Evolutionary conservation across 2,329 filamentous ascomycete genomes (phyloP), one percentile per base, ranked within the genome.

Genomic region (Fusarium penzigii): DNA sequence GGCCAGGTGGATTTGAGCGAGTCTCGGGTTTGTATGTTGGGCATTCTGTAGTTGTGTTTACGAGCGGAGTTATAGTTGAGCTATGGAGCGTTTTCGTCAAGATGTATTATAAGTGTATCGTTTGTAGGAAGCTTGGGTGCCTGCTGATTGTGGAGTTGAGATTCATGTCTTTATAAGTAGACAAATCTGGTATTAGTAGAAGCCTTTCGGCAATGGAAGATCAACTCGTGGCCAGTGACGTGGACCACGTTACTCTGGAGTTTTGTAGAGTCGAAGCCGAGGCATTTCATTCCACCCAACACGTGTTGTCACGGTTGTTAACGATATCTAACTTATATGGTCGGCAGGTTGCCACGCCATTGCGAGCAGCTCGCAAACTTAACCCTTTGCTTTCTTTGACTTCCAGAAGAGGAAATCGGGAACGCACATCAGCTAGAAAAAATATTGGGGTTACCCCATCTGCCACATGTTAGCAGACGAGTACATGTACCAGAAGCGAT

Each of bases 1-100:
- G 49, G 42, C 49, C 49, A 55, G 16, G 52, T 55, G 1, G 52
- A 55, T 29, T 46, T 52, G 20, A 52, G 29, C 2, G 52, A 52
- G 20, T 49, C 47, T n/a, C 16, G 17, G 2, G 47, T 17, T 34
- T 49, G 40, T 3, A 10, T 11, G n/a, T n/a, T 41, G 3, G 47
- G 20, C 47, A 49, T 49, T 10, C 6, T 36, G 13, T 45, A 7
- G 29, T 42, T 10, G 20, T 20, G 16, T 29, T 17, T 17, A 17
- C 38, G 43, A 16, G n/a, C 25, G 32, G 17, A 36, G 32, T 38
- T 45, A 11, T 44, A 17, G 29, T 20, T n/a, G 13, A 14, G 12
- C n/a, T 10, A 16, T n/a, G n/a, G 20, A 5, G 4, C 20, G 20
- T 25, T 25, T 5, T 25, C 20, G 20, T 7, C 20, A 25, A 25